Base-by-base conservation (phyloP, 208 protist genomes). In the Angomonas deanei region DNA sequence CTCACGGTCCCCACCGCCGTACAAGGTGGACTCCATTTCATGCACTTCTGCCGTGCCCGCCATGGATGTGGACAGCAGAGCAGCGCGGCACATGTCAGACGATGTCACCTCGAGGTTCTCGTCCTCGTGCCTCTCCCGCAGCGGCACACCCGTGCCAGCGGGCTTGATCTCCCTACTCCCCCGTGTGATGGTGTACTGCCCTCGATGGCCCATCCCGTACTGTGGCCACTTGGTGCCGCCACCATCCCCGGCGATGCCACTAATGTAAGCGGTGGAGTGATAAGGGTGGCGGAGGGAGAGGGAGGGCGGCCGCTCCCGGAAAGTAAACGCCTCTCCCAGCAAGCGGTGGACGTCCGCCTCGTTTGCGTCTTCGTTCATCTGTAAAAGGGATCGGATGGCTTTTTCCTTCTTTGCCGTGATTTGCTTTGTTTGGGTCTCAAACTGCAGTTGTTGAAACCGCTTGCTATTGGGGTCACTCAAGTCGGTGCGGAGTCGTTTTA, bases 171-270 rank as follows among this genome's bases (percentile, higher is more conserved):
- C n/a, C n/a, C n/a, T n/a, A n/a, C n/a, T n/a, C n/a, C n/a, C n/a
- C n/a, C n/a, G n/a, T n/a, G n/a, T n/a, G n/a, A n/a, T n/a, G n/a
- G n/a, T n/a, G n/a, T n/a, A n/a, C n/a, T n/a, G n/a, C n/a, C n/a
- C n/a, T n/a, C n/a, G n/a, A n/a, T n/a, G n/a, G n/a, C n/a, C n/a
- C n/a, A n/a, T n/a, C n/a, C n/a, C n/a, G n/a, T n/a, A n/a, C 17
- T 26, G 19, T 5, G 42, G 42, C 42, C 42, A 50, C 19, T 26
- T 3, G 23, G 42, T n/a, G 15, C 15, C 42, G 17, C 17, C 42
- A 5, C 42, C 42, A 5, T 81, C 83, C 30, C 78, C 64, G 10
- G 78, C 77, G 47, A 81, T 72, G 50, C 76, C 82, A 80, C 86
- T 88, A 80, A 90, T 88, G 10, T 48, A 10, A 8, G 3, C 6